Evolutionary conservation across 164 flowering plant genomes (phyloP).

Genomic region (Saururus chinensis): DNA sequence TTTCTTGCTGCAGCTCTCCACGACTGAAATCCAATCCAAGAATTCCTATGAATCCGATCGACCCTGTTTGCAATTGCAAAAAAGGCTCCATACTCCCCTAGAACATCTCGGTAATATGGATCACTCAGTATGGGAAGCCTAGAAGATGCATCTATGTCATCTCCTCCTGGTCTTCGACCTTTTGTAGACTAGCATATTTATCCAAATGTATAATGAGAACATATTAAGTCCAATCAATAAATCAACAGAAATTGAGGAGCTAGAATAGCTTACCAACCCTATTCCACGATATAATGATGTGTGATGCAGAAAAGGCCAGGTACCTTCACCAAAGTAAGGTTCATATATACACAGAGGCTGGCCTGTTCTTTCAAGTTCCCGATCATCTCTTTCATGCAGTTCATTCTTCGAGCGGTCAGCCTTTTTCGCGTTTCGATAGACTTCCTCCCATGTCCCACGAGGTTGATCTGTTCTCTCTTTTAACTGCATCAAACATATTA

Average conservation of each 20-base stretch:
- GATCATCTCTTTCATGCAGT: conserved; percentile 94
- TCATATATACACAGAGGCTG: conserved; percentile 92
- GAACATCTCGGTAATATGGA: conserved; percentile 67
- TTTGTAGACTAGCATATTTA: conserved; percentile 49
- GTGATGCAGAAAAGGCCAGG: conserved; percentile 84
- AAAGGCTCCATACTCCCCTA: conserved; percentile 86
- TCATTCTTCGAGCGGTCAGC: conserved; percentile 67
- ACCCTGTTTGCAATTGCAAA: conserved; percentile 80
- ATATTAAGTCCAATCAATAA: background rate
- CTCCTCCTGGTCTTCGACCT: conserved; percentile 75
- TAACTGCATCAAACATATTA: conserved; percentile 41
- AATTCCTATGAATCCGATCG: conserved; percentile 87
- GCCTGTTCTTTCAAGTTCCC: conserved; percentile 94
- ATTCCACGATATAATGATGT: conserved; percentile 84
- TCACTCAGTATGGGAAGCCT: conserved; percentile 71
- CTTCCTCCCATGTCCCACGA: conserved; percentile 93
- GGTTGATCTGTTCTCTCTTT: conserved; percentile 80
- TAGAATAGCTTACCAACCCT: conserved; percentile 60
- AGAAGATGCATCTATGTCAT: conserved; percentile 89
- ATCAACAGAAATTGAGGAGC: background rate
- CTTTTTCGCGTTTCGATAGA: conserved; percentile 79
- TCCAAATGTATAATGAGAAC: background rate
- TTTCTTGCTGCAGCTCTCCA: conserved; percentile 88
- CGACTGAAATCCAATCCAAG: conserved; percentile 98
- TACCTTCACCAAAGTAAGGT: conserved; percentile 84